These are phyloP conservation scores for Pezicula radicicola DNA, from an alignment of 2,329 filamentous ascomycete species.

Conservation along the genomic window DNA sequence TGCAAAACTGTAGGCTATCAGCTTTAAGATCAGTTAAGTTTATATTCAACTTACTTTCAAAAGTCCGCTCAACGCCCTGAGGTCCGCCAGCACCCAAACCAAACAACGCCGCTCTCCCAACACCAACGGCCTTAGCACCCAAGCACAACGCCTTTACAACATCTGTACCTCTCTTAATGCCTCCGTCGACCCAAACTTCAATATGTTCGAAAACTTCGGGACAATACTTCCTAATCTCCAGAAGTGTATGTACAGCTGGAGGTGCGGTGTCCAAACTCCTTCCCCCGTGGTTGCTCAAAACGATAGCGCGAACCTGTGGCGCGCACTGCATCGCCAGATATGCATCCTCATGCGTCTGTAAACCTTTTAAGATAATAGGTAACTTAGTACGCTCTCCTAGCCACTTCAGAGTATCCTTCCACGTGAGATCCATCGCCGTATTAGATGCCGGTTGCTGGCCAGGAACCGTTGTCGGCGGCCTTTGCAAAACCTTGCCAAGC, in stretches of 20 bases:
- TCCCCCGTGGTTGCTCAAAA: slow-evolving; percentile 91
- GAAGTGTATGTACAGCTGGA: slow-evolving; percentile 67
- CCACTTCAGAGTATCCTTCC: slow-evolving; percentile 82
- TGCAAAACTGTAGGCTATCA: slow-evolving; percentile 47
- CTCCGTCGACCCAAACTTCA: slow-evolving; percentile 85
- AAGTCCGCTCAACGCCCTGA: slow-evolving; percentile 61
- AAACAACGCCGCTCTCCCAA: slow-evolving; percentile 73
- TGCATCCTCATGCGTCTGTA: slow-evolving; percentile 94
- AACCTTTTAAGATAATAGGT: slow-evolving; percentile 87
- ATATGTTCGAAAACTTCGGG: slow-evolving; percentile 45
- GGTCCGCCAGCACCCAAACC: slow-evolving; percentile 65
- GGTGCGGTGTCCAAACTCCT: slow-evolving; percentile 80
- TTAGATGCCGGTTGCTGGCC: slow-evolving; percentile 64
- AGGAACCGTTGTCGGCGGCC: slow-evolving; percentile 62
- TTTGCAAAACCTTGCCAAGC: too few species aligned
- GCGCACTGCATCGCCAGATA: slow-evolving; percentile 72
- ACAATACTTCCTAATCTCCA: slow-evolving; percentile 69
- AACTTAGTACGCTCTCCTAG: slow-evolving; percentile 75
- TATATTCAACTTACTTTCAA: slow-evolving; percentile 51
- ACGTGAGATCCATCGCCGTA: slow-evolving; percentile 66
- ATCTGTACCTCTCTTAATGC: slow-evolving; percentile 82
- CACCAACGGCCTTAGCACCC: slow-evolving; percentile 79
- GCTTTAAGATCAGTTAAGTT: slow-evolving; percentile 1
- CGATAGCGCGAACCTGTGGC: slow-evolving; percentile 74
- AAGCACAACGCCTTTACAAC: slow-evolving; percentile 85